A percentile compares a stretch with the other conserved stretches of the same genome.
phyloP scores from a whole-genome alignment of 352 stramenopile species.

The Pythium volutum region DNA sequence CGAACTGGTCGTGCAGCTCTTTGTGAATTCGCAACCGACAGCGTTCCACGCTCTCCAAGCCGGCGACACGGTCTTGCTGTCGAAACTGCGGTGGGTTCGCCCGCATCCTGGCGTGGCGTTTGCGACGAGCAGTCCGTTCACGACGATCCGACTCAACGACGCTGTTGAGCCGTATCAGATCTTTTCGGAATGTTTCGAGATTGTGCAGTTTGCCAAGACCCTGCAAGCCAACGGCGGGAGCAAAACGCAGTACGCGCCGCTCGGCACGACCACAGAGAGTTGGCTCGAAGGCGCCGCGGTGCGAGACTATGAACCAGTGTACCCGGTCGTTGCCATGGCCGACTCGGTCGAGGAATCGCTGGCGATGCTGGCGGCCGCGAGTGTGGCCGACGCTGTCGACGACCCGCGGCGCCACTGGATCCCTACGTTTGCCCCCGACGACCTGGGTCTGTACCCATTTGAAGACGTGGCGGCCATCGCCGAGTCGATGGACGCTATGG shows the following conservation, averaged over 20 bases:
- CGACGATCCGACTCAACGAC: slow-evolving; percentile 18
- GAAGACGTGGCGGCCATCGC: slow-evolving; percentile 7
- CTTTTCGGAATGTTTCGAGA: neutral
- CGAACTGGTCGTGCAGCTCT: slow-evolving; percentile 47
- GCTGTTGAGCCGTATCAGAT: slow-evolving; percentile 13
- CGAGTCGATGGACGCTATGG: slow-evolving; percentile 22
- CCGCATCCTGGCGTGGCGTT: slow-evolving; percentile 30
- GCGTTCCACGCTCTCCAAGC: slow-evolving; percentile 47
- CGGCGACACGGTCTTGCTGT: slow-evolving; percentile 48
- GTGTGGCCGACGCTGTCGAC: neutral
- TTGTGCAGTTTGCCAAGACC: slow-evolving; percentile 7
- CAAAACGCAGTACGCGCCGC: slow-evolving; percentile 14
- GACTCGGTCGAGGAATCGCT: slow-evolving; percentile 3
- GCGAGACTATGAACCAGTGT: slow-evolving; percentile 1
- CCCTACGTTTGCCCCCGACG: slow-evolving; percentile 2
- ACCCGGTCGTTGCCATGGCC: neutral
- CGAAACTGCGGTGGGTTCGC: slow-evolving; percentile 48
- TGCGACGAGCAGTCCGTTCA: slow-evolving; percentile 24
- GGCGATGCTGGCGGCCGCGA: neutral
- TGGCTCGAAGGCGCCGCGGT: slow-evolving; percentile 17
- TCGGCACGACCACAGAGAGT: slow-evolving; percentile 17
- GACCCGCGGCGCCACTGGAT: slow-evolving; percentile 13
- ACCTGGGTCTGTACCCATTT: slow-evolving; percentile 14
- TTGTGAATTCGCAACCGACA: slow-evolving; percentile 40
- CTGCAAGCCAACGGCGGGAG: neutral